A percentile compares a stretch with the other conserved stretches of the same genome.
These are phyloP conservation scores for Ceratobasidium sp. DNA, from an alignment of 1,284 basidiomycete species.

Conservation along the genomic window DNA sequence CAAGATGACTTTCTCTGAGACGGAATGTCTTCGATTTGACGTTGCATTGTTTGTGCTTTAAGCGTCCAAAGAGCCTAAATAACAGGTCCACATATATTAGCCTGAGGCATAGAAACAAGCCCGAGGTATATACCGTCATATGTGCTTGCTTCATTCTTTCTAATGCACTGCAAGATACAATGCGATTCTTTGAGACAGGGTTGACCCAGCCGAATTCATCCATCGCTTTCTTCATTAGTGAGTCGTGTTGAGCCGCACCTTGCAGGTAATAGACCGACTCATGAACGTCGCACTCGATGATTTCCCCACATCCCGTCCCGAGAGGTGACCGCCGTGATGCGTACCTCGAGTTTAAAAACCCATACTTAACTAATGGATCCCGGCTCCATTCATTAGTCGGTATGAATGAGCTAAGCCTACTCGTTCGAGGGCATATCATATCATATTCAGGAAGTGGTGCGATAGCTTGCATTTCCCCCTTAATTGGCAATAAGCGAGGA, in stretches of 20 bases:
- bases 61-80: background rate
- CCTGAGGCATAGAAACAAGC: too few relatives aligned
- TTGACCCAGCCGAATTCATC: slow-evolving; percentile 8
- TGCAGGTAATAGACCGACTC: slow-evolving; percentile 15
- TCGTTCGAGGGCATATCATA: slow-evolving; percentile 7
- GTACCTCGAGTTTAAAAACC: background rate
- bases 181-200: background rate
- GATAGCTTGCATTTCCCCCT: slow-evolving; percentile 28
- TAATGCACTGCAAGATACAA: background rate
- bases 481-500: too few relatives aligned
- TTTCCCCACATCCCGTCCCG: background rate
- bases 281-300: background rate
- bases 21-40: background rate
- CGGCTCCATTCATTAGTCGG: background rate
- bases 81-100: background rate
- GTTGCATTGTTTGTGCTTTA: background rate
- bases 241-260: background rate
- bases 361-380: background rate
- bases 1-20: background rate
- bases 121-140: background rate
- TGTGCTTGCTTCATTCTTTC: slow-evolving; percentile 32
- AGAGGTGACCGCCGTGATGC: background rate
- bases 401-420: background rate
- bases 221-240: background rate
- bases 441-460: slow-evolving; percentile 1